Conservation (phyloP, 768 basidiomycete species). For the Nevesoporus exiguus region DNA sequence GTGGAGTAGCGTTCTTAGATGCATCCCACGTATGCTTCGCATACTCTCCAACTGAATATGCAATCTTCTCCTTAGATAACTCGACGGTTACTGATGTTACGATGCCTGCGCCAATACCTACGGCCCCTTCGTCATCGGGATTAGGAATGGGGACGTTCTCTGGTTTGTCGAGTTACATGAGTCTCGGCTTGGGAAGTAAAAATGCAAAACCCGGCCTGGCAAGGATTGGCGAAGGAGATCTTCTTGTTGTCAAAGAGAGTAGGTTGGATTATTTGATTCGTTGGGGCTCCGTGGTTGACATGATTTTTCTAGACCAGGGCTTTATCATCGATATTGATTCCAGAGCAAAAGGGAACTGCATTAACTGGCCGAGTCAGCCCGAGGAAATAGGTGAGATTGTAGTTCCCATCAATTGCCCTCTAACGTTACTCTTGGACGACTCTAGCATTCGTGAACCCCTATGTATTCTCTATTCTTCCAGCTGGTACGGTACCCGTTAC, state of each 20-base stretch:
- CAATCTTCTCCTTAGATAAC: slow-evolving; percentile 62
- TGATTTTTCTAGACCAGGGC: slow-evolving; percentile 52
- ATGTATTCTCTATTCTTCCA: slow-evolving; percentile 72
- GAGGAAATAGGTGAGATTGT: slow-evolving; percentile 65
- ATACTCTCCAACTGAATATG: slow-evolving; percentile 66
- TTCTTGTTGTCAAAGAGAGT: slow-evolving; percentile 79
- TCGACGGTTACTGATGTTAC: slow-evolving; percentile 56
- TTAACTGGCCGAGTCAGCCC: slow-evolving; percentile 77
- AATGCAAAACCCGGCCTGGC: slow-evolving; percentile 57
- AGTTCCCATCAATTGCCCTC: slow-evolving; percentile 43
- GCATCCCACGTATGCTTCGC: slow-evolving; percentile 64
- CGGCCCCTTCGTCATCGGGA: slow-evolving; percentile 26
- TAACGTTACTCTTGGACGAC: slow-evolving; percentile 49
- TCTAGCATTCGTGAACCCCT: slow-evolving; percentile 71
- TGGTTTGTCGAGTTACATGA: slow-evolving; percentile 80
- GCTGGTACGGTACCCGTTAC: slow-evolving; percentile 51
- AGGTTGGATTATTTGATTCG: slow-evolving; percentile 26
- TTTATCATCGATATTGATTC: slow-evolving; percentile 61
- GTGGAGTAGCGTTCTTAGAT: slow-evolving; percentile 73
- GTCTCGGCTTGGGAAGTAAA: slow-evolving; percentile 72
- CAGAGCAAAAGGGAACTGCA: slow-evolving; percentile 45
- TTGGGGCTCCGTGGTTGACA: not conserved
- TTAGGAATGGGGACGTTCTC: slow-evolving; percentile 68
- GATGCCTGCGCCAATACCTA: slow-evolving; percentile 39
- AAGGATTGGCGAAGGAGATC: slow-evolving; percentile 56